Evolutionary conservation across 371 early-diverging fungal species (phyloP), one percentile per base, ranked within the genome.

Genomic region (Haplosporangium sp.): DNA sequence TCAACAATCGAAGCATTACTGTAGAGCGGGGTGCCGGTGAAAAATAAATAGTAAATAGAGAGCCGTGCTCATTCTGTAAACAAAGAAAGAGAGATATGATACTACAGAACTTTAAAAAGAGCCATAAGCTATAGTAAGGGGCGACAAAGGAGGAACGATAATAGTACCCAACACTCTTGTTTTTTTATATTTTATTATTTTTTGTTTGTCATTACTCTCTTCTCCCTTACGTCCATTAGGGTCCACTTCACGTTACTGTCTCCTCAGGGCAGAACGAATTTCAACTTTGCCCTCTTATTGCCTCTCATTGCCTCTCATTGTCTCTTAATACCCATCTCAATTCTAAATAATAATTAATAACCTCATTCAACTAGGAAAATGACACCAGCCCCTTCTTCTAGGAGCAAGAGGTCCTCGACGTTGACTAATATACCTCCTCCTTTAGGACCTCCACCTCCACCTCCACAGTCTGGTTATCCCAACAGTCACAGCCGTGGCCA

Each of bases 371-470:
- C 45, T 8, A 20, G 45, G 20, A 47, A 53, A 11, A 77, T 72
- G 73, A 65, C 69, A 13, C 68, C 66, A 15, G 62, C 72, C 0
- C 69, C 77, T 20, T 67, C 76, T 20, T 61, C 69, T 56, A 74
- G 65, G 65, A 74, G 65, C 63, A 74, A 69, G 65, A 66, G 81
- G 68, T 71, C 81, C 9, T 60, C 61, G 7, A 71, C 75, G 45
- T 56, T 81, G 53, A 58, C 69, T 52, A 81, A 74, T 39, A 74
- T 67, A n/a, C 61, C 70, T 1, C 69, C 69, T 11, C 75, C 81
- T 0, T 15, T 44, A 10, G 71, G 71, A 4, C 81, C 72, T 39
- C 79, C 78, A 8, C 63, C 67, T 10, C 55, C 20, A 7, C 67
- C 67, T 9, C 74, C 74, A 50, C 63, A 67, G n/a, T 40, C 56